Evolutionary conservation across 1,139 yeast species (phyloP), one percentile per base, ranked within the genome.

Genomic region (Saccharomycopsis hybrid): DNA sequence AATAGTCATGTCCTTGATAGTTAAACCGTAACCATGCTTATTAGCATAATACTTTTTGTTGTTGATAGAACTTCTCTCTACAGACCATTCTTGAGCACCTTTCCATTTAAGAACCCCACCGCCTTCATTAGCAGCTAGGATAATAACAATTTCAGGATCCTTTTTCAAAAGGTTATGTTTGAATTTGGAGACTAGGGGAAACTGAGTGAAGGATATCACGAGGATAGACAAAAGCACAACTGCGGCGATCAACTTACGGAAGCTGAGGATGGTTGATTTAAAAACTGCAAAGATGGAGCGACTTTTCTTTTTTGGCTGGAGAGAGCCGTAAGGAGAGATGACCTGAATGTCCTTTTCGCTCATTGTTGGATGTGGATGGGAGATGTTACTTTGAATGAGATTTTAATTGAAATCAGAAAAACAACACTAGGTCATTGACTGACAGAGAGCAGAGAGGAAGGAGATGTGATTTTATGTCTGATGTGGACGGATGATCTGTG

Each of bases 41-140:
- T 82, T 79, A 9, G 96, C 96, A 62, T 90, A 92, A 40, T 83
- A 85, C 64, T 82, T 83, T 63, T 92, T 92, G 68, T 92, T 92
- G 43, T 88, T 85, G 54, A 90, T 89, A 27, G 95, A 85, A 9
- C 94, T 79, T 58, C 95, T 74, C 67, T 92, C 98, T 53, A 90
- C 88, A 1, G 95, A 88, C 98, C 98, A 92, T 61, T 92, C 97
- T 63, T 88, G 95, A 24, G 97, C 96, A 7, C 95, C 94, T 65
- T 92, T 92, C 97, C 97, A 90, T 65, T 86, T 85, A 65, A 87
- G 75, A 4, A 92, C 98, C 41, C 98, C 98, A 33, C 98, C 98
- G 30, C 97, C 98, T 66, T 88, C 96, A 64, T 92, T 92, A 36
- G 96, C 96, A 3, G 97, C 97, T 54, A 92, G 69, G 39, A 92